phyloP scores from a whole-genome alignment of 2,329 filamentous ascomycete species.

The Scedosporium minutisporum region DNA sequence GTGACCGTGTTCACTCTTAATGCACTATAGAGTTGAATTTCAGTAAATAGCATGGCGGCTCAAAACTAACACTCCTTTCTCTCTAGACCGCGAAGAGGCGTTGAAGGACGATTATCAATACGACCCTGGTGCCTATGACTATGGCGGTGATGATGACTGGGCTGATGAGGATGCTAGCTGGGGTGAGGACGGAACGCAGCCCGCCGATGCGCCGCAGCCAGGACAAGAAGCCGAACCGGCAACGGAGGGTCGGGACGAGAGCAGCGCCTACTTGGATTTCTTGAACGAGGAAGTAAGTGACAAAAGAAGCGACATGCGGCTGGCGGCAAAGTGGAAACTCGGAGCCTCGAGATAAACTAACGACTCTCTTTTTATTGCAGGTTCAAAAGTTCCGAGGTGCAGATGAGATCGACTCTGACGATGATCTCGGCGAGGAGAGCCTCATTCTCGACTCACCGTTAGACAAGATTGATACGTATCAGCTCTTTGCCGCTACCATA shows the following conservation, averaged over 20 bases:
- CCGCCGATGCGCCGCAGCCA: constrained; percentile 59
- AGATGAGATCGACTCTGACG: constrained; percentile 60
- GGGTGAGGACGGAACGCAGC: constrained; percentile 63
- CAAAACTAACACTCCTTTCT: no score
- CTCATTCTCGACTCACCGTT: constrained; percentile 86
- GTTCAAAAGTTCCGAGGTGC: constrained; percentile 74
- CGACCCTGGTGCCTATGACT: constrained; percentile 49
- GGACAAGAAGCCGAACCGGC: constrained; percentile 56
- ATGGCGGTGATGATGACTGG: constrained; percentile 70
- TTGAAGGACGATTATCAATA: constrained; percentile 78
- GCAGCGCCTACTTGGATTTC: constrained; percentile 90
- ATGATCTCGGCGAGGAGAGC: constrained; percentile 88
- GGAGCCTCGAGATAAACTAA: not conserved
- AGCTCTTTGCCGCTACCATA: constrained; percentile 73
- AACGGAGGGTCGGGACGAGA: constrained; percentile 73
- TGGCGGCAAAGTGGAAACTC: not conserved
- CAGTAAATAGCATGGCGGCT: no score
- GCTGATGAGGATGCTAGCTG: constrained; percentile 75
- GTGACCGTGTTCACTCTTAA: no score
- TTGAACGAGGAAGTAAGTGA: constrained; percentile 70
- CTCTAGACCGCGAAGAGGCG: constrained; percentile 74
- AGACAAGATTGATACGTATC: constrained; percentile 91
- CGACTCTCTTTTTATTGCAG: constrained; percentile 25
- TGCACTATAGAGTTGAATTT: no score
- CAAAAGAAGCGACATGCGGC: not conserved